These are phyloP conservation scores for Glycine tomentella DNA, from an alignment of 306 rosid species.

Conservation along the genomic window DNA sequence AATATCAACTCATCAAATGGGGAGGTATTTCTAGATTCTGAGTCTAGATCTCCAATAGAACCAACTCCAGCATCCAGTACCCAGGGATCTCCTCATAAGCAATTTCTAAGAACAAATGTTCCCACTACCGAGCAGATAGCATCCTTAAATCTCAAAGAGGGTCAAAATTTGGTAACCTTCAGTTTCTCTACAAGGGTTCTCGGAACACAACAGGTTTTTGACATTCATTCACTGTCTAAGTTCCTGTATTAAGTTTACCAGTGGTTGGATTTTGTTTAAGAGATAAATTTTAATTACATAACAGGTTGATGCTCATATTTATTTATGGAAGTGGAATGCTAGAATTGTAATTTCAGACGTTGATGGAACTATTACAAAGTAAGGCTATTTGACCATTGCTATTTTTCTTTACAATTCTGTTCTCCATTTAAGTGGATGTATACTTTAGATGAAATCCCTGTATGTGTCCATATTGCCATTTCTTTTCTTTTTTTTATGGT, in stretches of 20 bases:
- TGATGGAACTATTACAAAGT: conserved; percentile 99
- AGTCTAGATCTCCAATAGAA: conserved; percentile 58
- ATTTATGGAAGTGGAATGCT: conserved; percentile 98
- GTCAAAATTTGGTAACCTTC: conserved; percentile 91
- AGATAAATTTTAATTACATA: conserved; percentile 42
- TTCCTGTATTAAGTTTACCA: conserved; percentile 6
- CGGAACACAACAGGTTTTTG: conserved; percentile 87
- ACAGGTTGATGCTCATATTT: conserved; percentile 99
- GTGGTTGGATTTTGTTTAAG: conserved; percentile 32
- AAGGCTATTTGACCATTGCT: conserved; percentile 50
- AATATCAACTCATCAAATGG: conserved; percentile 70
- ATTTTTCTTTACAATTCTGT: conserved; percentile 33
- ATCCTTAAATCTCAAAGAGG: conserved; percentile 93
- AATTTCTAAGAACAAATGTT: conserved; percentile 84
- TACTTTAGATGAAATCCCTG: conserved; percentile 30
- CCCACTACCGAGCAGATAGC: conserved; percentile 97
- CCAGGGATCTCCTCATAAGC: conserved; percentile 67
- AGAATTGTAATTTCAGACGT: conserved; percentile 96
- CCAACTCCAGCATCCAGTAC: conserved; percentile 53
- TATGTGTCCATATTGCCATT: conserved; percentile 9
- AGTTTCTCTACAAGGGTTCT: conserved; percentile 92
- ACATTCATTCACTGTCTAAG: conserved; percentile 46
- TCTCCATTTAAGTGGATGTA: conserved; percentile 33
- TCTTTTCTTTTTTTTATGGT: conserved; percentile 34
- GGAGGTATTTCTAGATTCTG: conserved; percentile 92